Percentiles rank a stretch among this genome's conserved stretches.
Evolutionary conservation across 31 red algal genomes (phyloP).

Genomic region (Odonthalia washingtoniensis): DNA sequence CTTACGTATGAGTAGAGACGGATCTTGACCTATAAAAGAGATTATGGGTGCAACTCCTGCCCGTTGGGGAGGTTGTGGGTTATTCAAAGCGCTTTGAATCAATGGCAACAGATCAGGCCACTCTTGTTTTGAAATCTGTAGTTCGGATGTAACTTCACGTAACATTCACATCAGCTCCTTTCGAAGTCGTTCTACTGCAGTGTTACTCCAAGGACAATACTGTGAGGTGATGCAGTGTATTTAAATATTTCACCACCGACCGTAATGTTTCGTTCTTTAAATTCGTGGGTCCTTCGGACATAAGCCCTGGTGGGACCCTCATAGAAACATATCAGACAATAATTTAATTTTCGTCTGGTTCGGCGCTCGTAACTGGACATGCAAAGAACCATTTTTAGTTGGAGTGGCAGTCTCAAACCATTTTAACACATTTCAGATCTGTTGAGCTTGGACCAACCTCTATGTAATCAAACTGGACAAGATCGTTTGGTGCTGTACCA

Average conservation of each 20-base stretch:
- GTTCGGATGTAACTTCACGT: conserved; percentile 16
- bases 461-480: conserved; percentile 23
- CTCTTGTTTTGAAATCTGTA: not conserved
- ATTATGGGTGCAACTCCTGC: not conserved
- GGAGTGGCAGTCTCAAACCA: conserved; percentile 6
- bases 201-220: conserved; percentile 18
- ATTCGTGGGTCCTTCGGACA: not conserved
- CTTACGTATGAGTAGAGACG: not conserved
- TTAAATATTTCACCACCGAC: not conserved
- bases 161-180: not conserved
- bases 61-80: not conserved
- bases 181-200: not conserved
- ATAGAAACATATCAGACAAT: conserved; percentile 24
- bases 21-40: not conserved
- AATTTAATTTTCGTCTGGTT: not conserved
- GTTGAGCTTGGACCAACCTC: not conserved
- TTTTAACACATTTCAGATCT: not conserved
- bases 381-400: not conserved
- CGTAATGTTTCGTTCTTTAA: conserved; percentile 16
- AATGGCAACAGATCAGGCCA: not conserved
- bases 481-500: too few relatives aligned
- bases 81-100: conserved; percentile 1
- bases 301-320: not conserved
- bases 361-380: not conserved
- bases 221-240: conserved; percentile 8